These are phyloP conservation scores for Haplosporangium sp. DNA, from an alignment of 371 early-diverging fungal species.

Conservation along the genomic window DNA sequence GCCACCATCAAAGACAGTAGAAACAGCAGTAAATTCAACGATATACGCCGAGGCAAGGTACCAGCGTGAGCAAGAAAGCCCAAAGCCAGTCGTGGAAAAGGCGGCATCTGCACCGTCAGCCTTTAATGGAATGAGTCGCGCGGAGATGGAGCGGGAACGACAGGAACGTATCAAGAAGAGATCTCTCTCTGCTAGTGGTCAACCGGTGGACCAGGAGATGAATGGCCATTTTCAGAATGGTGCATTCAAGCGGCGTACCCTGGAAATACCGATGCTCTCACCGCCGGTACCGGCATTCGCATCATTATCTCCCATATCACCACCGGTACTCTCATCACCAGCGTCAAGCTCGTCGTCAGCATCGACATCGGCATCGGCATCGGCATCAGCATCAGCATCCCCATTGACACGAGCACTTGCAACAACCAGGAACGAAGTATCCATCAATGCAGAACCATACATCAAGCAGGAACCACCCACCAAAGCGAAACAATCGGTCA, in stretches of 20 bases:
- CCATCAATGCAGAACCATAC: no score
- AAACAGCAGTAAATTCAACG: not conserved
- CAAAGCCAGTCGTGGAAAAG: not conserved
- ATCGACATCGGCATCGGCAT: not conserved
- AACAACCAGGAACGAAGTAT: no score
- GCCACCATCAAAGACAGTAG: not conserved
- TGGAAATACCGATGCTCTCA: not conserved
- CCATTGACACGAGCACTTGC: not conserved
- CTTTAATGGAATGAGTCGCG: slow-evolving; percentile 16
- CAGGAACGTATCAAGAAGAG: slow-evolving; percentile 30
- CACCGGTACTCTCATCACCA: not conserved
- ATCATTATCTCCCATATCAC: not conserved
- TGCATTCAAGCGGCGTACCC: no score
- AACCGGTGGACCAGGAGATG: no score
- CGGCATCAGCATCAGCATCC: slow-evolving; percentile 1
- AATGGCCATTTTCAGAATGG: no score
- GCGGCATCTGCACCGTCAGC: not conserved
- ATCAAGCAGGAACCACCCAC: no score
- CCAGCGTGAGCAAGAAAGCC: not conserved
- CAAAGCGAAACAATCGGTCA: no score
- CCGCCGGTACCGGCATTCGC: not conserved
- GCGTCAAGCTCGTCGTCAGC: not conserved
- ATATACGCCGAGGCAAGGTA: no score
- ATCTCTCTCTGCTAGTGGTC: not conserved
- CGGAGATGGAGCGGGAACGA: slow-evolving; percentile 37